phyloP scores from a whole-genome alignment of 352 stramenopile genomes.

The Blastocystis sp. region DNA sequence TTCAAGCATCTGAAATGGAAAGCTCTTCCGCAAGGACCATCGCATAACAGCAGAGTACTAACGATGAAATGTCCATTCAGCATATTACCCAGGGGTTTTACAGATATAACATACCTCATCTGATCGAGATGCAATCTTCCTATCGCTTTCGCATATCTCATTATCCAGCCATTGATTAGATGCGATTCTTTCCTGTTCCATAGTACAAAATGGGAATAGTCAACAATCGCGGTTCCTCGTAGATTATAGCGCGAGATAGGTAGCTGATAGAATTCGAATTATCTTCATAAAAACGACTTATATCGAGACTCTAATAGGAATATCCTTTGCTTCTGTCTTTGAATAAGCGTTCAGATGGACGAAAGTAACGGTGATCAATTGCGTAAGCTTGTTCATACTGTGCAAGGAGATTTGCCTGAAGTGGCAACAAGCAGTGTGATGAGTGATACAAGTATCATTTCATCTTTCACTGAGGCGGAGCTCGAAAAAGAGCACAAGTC shows the following conservation, averaged over 20 bases:
- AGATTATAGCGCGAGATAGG: neutral
- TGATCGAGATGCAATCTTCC: neutral
- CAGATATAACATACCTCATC: conserved; percentile 38
- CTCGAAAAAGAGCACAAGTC: conserved; percentile 11
- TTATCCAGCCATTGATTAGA: neutral
- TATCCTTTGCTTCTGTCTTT: neutral
- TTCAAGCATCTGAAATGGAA: conserved; percentile 58
- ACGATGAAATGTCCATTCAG: neutral
- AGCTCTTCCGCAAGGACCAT: conserved; percentile 35
- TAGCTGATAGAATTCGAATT: neutral
- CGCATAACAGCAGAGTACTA: conserved; percentile 54
- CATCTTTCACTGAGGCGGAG: neutral
- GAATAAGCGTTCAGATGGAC: neutral
- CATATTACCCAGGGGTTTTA: conserved; percentile 24
- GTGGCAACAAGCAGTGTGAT: neutral
- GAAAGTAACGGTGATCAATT: neutral
- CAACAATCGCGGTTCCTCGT: neutral
- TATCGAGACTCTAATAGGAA: neutral
- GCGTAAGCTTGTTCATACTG: neutral
- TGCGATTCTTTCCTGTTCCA: neutral
- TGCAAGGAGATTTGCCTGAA: conserved; percentile 28
- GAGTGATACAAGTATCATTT: conserved; percentile 40
- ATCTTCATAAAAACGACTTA: neutral
- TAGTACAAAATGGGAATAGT: neutral
- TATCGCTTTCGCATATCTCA: neutral